Base-by-base conservation (phyloP, 805 yeast genomes). In the Alloascoidea africana region DNA sequence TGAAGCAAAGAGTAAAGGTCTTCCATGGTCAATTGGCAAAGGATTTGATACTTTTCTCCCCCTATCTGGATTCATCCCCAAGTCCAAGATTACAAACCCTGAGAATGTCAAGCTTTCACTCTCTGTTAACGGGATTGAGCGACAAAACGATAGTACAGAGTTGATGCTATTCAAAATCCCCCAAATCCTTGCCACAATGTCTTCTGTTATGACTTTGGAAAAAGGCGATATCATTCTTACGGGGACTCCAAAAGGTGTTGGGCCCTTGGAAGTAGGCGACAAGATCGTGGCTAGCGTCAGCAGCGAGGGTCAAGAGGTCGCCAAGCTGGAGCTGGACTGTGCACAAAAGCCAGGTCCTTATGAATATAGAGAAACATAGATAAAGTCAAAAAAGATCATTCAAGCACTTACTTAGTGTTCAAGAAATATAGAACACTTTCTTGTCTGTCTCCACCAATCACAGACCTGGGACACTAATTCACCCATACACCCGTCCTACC, bases 161-260 rank as follows among this genome's bases (percentile, higher is more conserved):
- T 63, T 87, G 53, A 91, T 91, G 98, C 62, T 89, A 41, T 86
- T 83, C 68, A 79, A 86, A 35, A 75, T 91, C 51, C 87, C 86
- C 50, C 69, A 73, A 48, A 77, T 91, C 43, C 63, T 91, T 43
- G 68, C 81, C 39, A 72, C 79, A 37, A 80, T 87, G 74, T 80
- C 94, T 3, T 59, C 76, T n/a, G 76, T 84, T 48, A 89, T 89
- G 89, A 84, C 96, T 3, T 63, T 91, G 40, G 76, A 87, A 49
- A 76, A 83, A 38, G 96, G 96, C 18, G 98, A 91, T 52, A 66
- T 91, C 44, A 76, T 91, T 41, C 65, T 91, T 37, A 91, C 98
- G 1, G 98, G 98, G 14, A 91, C 98, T 1, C 98, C 98, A 35
- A 84, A 86, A 56, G 98, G 98, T 14, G 98, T 91, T n/a, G 96